phyloP scores from a whole-genome alignment of 2,329 filamentous ascomycete genomes.

The Xylariaceae sp. region DNA sequence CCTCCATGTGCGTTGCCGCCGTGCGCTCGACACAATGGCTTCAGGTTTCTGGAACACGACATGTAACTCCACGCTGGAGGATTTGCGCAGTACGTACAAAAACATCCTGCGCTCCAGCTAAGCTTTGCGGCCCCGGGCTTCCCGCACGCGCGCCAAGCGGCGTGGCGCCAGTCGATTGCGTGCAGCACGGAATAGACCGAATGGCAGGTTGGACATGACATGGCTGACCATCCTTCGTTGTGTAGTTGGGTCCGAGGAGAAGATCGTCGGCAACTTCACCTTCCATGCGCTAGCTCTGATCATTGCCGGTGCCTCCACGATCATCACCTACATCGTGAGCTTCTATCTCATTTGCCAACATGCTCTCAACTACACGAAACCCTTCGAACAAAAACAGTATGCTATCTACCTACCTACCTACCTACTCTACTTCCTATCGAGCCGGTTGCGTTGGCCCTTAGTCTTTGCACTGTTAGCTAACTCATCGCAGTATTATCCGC shows the following conservation, averaged over 20 bases:
- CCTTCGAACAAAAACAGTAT: slow-evolving; percentile 52
- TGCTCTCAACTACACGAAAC: slow-evolving; percentile 56
- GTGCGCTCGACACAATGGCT: slow-evolving; percentile 12
- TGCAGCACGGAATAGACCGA: background rate
- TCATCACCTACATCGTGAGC: slow-evolving; percentile 48
- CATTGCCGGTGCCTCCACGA: slow-evolving; percentile 43
- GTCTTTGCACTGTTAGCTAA: slow-evolving; percentile 35
- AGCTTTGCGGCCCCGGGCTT: slow-evolving; percentile 17
- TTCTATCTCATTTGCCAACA: slow-evolving; percentile 55
- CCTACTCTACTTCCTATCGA: background rate
- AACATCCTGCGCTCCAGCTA: slow-evolving; percentile 10
- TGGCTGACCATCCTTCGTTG: slow-evolving; percentile 24
- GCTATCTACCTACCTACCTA: slow-evolving; percentile 5
- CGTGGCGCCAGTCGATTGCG: slow-evolving; percentile 10
- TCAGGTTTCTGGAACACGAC: slow-evolving; percentile 27
- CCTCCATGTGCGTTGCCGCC: background rate
- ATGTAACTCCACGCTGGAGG: slow-evolving; percentile 35
- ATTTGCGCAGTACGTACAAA: slow-evolving; percentile 31
- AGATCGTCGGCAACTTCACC: slow-evolving; percentile 44
- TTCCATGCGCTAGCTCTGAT: slow-evolving; percentile 53
- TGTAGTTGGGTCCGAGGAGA: slow-evolving; percentile 44
- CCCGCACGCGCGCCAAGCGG: slow-evolving; percentile 23
- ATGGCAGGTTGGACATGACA: slow-evolving; percentile 8
- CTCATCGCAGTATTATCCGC: slow-evolving; percentile 58
- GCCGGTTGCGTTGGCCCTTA: background rate